phyloP scores from a whole-genome alignment of 805 yeast genomes.

The Nakazawaea laoshanensis region DNA sequence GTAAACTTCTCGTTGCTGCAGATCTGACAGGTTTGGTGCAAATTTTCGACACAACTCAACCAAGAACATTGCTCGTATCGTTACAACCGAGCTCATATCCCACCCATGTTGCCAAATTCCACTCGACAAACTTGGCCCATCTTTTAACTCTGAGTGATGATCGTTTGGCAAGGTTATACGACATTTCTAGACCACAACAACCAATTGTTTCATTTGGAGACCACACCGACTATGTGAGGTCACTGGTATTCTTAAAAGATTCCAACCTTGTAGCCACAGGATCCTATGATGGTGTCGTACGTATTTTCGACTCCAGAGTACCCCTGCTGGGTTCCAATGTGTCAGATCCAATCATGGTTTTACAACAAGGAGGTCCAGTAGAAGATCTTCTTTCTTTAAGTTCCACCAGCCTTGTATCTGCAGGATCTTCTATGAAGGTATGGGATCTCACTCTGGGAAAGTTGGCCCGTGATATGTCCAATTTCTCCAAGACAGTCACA shows the following conservation, averaged over 20 bases:
- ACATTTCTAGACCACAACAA: conserved; percentile 66
- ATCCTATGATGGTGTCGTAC: conserved; percentile 81
- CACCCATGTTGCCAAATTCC: conserved; percentile 89
- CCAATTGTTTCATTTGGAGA: conserved; percentile 64
- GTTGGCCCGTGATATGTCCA: conserved; percentile 59
- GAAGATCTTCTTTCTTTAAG: conserved; percentile 74
- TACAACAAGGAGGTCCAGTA: conserved; percentile 73
- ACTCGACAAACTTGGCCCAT: conserved; percentile 65
- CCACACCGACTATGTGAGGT: conserved; percentile 83
- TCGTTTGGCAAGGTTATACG: conserved; percentile 78
- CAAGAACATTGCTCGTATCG: conserved; percentile 71
- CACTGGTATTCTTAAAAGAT: conserved; percentile 68
- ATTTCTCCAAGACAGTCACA: conserved; percentile 92
- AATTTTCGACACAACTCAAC: conserved; percentile 75
- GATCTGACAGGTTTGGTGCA: conserved; percentile 94
- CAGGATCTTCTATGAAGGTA: conserved; percentile 73
- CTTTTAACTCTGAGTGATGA: conserved; percentile 89
- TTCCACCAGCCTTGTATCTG: conserved; percentile 69
- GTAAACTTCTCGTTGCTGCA: conserved; percentile 85
- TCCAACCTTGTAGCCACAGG: conserved; percentile 84
- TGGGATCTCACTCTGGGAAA: conserved; percentile 89
- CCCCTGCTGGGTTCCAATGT: conserved; percentile 17
- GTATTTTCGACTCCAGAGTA: conserved; percentile 76
- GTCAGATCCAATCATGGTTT: conserved; percentile 48
- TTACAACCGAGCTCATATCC: conserved; percentile 81